Base-by-base conservation (phyloP, 75 land plant species). In the Azolla pinnata region DNA sequence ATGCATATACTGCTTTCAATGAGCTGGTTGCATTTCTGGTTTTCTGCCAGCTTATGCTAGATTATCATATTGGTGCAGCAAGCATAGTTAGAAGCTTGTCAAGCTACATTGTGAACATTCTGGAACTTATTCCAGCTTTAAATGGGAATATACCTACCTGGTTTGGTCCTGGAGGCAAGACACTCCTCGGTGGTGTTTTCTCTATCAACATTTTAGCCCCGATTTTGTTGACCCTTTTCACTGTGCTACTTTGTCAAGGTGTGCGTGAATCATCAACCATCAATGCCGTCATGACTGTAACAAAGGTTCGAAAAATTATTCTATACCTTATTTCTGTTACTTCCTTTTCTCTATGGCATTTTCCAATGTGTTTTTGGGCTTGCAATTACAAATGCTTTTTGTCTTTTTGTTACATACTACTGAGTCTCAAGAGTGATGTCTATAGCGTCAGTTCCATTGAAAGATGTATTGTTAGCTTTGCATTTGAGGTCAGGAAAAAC, bases 11-110 rank as follows among this genome's bases (percentile, higher is more conserved):
- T 0, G 85, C 98, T 10, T 75, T 75, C 64, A 89, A 86, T 68
- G 99, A 95, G 79, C 78, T 95, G 35, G 81, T 89, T n/a, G 99
- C 96, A 40, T 95, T 95, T 69, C 75, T 95, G 56, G 99, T 89
- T 51, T 89, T 95, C 62, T 40, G 74, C 10, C 99, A 95, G 56
- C 57, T 95, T 46, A 89, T 89, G 87, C 63, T 89, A 34, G 96
- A 95, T 53, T 89, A 93, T 51, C 99, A 95, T 63, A 89, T 95
- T 53, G 99, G 91, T 30, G 96, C 99, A 12, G 99, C 99, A 23
- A 93, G 91, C 63, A 95, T 95, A 38, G 78, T 83, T 12, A 75
- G 99, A 7, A 95, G 99, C 64, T 72, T 95, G 55, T 82, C 99
- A 0, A 79, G 87, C 65, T 89, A 95, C 66, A 30, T 95, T 21